Evolutionary conservation across 2,329 filamentous ascomycete species (phyloP), one percentile per base, ranked within the genome.

Genomic region (Aspergillus oerlinghausenensis): DNA sequence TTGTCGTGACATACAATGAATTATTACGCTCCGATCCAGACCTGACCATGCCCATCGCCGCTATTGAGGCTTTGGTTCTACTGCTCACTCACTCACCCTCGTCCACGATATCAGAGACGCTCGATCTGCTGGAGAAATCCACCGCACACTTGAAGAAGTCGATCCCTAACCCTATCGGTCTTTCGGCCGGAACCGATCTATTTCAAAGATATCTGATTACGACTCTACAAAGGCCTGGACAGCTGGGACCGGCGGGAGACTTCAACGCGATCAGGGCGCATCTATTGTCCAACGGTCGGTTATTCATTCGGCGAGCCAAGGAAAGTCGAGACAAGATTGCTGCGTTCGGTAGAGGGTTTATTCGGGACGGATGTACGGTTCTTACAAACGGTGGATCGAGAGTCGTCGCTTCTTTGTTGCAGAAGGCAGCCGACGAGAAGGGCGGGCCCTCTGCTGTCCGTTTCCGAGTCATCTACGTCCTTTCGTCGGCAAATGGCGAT

Each of bases 151-250:
- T 99, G 62, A 93, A 92, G 73, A 81, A 82, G 56, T 85, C 87
- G 21, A 88, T 96, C 53, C 82, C 88, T 7, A 97, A 99, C 76
- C 90, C 92, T 14, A 90, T 97, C 55, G 93, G 92, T 4, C 85
- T 97, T 17, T 92, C 90, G 50, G 94, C 95, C 55, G 94, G 94
- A 67, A 96, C 92, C 58, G 92, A 97, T 73, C 85, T 97, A 57
- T 97, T 99, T 80, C 89, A 94, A 73, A 88, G 93, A 71, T 97
- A 96, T 76, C 85, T 99, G 65, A 88, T 96, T 67, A 86, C 87
- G 55, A 91, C 83, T 21, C 73, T 88, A 65, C 82, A 86, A 71
- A 75, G 81, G 59, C 79, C 83, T 17, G 66, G 81, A 26, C 64
- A 79, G 62, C 70, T 80, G 6, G 79, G 79, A 23, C 78, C 80